A percentile compares a stretch with the other conserved stretches of the same genome.
Conservation (phyloP, 371 early-diverging fungal species). For the Nematocida sp. region DNA sequence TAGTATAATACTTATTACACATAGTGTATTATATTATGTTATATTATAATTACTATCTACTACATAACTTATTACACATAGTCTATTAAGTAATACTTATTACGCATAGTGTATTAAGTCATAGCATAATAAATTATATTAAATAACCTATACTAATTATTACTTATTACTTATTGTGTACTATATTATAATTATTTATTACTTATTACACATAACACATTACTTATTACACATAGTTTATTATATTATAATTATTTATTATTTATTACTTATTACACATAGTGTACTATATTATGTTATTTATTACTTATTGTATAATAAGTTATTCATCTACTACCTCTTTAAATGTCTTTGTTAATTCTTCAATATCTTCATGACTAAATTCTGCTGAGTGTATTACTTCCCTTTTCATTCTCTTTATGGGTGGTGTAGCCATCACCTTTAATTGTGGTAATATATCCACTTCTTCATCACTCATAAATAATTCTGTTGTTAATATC, state of each 20-base stretch:
- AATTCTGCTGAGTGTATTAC: constrained; percentile 17
- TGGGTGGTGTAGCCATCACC: constrained; percentile 47
- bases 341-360: constrained; percentile 16
- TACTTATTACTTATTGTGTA: not conserved
- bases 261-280: not conserved
- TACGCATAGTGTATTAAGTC: no score
- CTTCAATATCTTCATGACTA: constrained; percentile 25
- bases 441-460: constrained; percentile 42
- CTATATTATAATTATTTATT: not conserved
- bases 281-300: not conserved
- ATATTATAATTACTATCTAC: no score
- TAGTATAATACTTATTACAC: no score
- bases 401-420: not conserved
- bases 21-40: no score
- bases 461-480: constrained; percentile 40
- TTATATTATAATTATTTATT: not conserved
- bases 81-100: no score
- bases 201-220: not conserved
- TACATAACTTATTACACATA: no score
- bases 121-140: no score
- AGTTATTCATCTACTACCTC: not conserved
- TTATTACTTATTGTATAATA: not conserved
- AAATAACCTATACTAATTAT: no score
- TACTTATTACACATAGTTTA: not conserved
- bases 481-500: constrained; percentile 5